Percentiles rank a stretch among this genome's conserved stretches.
Conservation (phyloP, 306 rosid species). For the Dryas octopetala region DNA sequence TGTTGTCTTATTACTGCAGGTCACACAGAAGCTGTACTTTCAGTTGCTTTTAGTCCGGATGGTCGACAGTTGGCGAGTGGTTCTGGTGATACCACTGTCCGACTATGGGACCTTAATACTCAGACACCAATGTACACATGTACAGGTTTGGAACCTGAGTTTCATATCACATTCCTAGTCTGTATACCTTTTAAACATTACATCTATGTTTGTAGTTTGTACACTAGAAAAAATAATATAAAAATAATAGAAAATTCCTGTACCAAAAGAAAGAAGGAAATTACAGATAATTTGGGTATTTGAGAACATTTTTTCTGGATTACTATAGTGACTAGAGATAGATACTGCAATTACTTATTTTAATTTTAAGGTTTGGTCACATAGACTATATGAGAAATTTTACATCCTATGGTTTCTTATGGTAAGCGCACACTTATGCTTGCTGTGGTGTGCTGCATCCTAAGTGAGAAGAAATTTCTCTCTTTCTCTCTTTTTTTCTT, state of each 20-base stretch:
- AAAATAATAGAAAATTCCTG: too few relatives aligned
- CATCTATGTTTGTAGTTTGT: constrained; percentile 8
- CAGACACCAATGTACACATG: constrained; percentile 88
- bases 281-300: neutral
- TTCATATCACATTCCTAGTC: constrained; percentile 20
- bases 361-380: neutral
- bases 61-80: constrained; percentile 92
- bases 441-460: constrained; percentile 1
- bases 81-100: constrained; percentile 92
- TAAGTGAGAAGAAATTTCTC: neutral
- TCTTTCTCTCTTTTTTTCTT: neutral
- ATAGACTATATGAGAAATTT: neutral
- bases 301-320: neutral
- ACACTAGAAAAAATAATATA: neutral
- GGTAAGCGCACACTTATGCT: constrained; percentile 1
- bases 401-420: neutral
- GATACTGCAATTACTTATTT: neutral
- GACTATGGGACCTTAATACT: constrained; percentile 87
- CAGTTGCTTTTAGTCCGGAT: constrained; percentile 94
- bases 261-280: neutral
- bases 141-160: constrained; percentile 58
- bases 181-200: constrained; percentile 5
- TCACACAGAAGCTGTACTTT: constrained; percentile 79
- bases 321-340: neutral
- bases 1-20: constrained; percentile 45